Evolutionary conservation across 2,329 filamentous ascomycete genomes (phyloP), one percentile per base, ranked within the genome.

Genomic region (Macrophomina tecta): DNA sequence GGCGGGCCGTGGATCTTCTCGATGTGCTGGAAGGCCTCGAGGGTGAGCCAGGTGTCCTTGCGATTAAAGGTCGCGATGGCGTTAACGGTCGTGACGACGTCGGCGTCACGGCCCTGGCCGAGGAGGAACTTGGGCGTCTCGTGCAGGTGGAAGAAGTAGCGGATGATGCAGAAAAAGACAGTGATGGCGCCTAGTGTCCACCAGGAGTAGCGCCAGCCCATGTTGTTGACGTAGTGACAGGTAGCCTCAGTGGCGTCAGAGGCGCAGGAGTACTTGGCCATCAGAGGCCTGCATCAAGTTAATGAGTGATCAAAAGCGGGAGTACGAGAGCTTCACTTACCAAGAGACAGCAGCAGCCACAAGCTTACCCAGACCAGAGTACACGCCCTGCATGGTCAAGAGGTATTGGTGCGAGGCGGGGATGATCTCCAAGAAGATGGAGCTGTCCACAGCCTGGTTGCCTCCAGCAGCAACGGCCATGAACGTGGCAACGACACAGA

Each of bases 101-200:
- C 78, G 2, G 76, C 82, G 61, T 89, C 87, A 30, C 81, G 75
- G 16, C 86, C 86, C 11, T 81, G 77, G 51, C 82, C 83, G 8
- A 89, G 77, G 7, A 87, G 79, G 70, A 85, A 89, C 71, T 89
- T 89, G 2, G 87, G 87, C 2, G 86, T 87, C 70, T 89, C 87
- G 68, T 81, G 82, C 53, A 89, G 83, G 4, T 79, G 77, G 71
- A 89, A 84, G 49, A 88, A 73, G 1, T 84, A 82, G 32, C 87
- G 84, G 1, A 85, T 71, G 60, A 88, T 73, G 53, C 86, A 87
- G 28, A 83, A 74, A 30, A 76, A 65, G 3, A 82, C 68, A 0
- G 80, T 82, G 51, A 77, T 74, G 1, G 73, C 73, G 2, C 80
- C 80, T 3, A 82, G 72, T 0, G 77, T 81, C 68, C 78, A 80